Conservation (phyloP, 1,284 basidiomycete genomes). For the Ustilago curta region DNA sequence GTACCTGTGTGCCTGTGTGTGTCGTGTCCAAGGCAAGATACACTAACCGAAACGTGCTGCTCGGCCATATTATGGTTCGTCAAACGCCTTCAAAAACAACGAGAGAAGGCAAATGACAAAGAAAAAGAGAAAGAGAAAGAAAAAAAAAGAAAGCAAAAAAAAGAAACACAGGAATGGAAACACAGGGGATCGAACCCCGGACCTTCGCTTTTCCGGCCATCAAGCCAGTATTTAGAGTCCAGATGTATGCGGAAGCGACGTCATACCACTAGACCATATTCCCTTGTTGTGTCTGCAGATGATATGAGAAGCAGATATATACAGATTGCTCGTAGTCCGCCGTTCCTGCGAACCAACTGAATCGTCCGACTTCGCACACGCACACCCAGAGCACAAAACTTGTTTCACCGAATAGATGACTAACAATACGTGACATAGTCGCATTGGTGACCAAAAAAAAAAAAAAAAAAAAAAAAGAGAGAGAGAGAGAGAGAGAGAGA, state of each 20-base stretch:
- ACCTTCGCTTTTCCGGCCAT: slow-evolving; percentile 50
- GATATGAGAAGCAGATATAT: not conserved
- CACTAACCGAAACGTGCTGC: not conserved
- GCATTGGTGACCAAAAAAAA: not conserved
- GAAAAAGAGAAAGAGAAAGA: not conserved
- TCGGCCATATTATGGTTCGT: not conserved
- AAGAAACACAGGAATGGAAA: slow-evolving; percentile 47
- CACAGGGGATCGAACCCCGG: slow-evolving; percentile 59
- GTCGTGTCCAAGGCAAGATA: too few relatives aligned
- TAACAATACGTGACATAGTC: slow-evolving; percentile 6
- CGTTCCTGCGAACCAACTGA: too few relatives aligned
- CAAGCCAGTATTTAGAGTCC: slow-evolving; percentile 5
- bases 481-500: slow-evolving; percentile 14
- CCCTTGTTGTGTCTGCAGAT: slow-evolving; percentile 13
- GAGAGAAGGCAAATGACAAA: not conserved
- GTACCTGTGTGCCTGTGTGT: too few relatives aligned
- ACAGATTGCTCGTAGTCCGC: too few relatives aligned
- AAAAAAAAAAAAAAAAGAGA: too few relatives aligned
- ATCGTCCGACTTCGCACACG: not conserved
- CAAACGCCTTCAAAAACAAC: too few relatives aligned
- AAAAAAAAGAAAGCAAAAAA: slow-evolving; percentile 18
- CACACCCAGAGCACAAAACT: not conserved
- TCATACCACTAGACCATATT: slow-evolving; percentile 60
- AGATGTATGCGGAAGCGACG: slow-evolving; percentile 52
- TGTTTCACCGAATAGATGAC: slow-evolving; percentile 42